A percentile compares a stretch with the other conserved stretches of the same genome.
These are phyloP conservation scores for Lobosporangium transversale DNA, from an alignment of 192 early-diverging fungal species.

Conservation along the genomic window DNA sequence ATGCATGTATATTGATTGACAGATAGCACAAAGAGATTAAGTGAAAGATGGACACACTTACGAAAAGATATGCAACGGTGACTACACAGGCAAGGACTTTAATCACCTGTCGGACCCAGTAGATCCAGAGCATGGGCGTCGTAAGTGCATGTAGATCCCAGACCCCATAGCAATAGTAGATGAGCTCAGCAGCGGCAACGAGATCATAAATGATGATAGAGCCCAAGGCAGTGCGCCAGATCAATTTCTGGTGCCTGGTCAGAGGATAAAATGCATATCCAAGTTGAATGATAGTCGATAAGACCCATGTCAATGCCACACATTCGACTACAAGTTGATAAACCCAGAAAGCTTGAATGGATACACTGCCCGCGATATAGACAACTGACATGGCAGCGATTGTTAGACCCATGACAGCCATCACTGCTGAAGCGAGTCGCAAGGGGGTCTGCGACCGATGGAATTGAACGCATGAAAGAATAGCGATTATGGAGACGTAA, in stretches of 20 bases:
- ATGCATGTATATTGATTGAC: too few relatives aligned
- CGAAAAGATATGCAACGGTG: constrained; percentile 49
- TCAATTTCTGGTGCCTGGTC: constrained; percentile 45
- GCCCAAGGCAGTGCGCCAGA: constrained; percentile 43
- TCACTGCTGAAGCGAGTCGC: constrained; percentile 35
- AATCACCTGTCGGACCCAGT: constrained; percentile 42
- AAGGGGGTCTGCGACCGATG: constrained; percentile 39
- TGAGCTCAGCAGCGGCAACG: constrained; percentile 31
- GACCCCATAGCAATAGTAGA: constrained; percentile 41
- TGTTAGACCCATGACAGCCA: constrained; percentile 42
- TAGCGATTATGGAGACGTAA: constrained; percentile 19
- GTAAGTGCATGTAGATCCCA: constrained; percentile 14
- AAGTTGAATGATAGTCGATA: constrained; percentile 49
- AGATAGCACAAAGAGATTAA: too few relatives aligned
- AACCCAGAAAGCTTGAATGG: constrained; percentile 28
- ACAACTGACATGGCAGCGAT: constrained; percentile 42
- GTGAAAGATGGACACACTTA: too few relatives aligned
- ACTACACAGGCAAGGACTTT: constrained; percentile 36
- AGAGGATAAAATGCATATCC: constrained; percentile 50
- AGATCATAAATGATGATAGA: constrained; percentile 47
- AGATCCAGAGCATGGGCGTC: constrained; percentile 29
- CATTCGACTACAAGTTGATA: constrained; percentile 45
- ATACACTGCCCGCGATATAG: constrained; percentile 18
- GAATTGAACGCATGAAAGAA: constrained; percentile 42
- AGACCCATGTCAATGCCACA: constrained; percentile 39